A percentile compares a stretch with the other conserved stretches of the same genome.
phyloP scores from a whole-genome alignment of 2,329 filamentous ascomycete species.

The Ophiocordyceps sinensis region DNA sequence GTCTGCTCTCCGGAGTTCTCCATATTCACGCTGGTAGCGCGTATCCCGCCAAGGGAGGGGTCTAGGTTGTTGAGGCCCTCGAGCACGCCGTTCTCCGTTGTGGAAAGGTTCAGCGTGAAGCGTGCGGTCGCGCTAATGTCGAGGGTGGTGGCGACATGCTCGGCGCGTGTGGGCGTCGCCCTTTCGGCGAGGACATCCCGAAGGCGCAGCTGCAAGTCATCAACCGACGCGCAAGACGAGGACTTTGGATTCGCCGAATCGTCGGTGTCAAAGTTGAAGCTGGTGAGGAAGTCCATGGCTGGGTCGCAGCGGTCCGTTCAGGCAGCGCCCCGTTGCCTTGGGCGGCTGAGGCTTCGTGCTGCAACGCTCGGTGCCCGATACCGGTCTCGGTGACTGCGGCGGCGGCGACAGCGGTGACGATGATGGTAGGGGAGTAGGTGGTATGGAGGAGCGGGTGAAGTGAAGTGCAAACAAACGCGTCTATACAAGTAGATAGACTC shows the following conservation, averaged over 20 bases:
- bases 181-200: slow-evolving; percentile 25
- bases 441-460: no score
- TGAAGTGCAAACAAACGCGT: no score
- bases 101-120: slow-evolving; percentile 25
- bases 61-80: slow-evolving; percentile 19
- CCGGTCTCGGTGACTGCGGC: not conserved
- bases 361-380: not conserved
- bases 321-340: slow-evolving; percentile 5
- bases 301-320: slow-evolving; percentile 6
- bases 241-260: slow-evolving; percentile 9
- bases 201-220: slow-evolving; percentile 33
- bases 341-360: slow-evolving; percentile 6
- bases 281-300: slow-evolving; percentile 23
- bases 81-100: slow-evolving; percentile 19
- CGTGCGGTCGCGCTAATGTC: slow-evolving; percentile 29
- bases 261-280: slow-evolving; percentile 16
- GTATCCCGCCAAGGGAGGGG: slow-evolving; percentile 17
- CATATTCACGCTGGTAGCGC: slow-evolving; percentile 5
- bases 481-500: not conserved
- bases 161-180: slow-evolving; percentile 30
- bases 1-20: slow-evolving; percentile 8
- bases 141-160: slow-evolving; percentile 32
- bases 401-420: not conserved
- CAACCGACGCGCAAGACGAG: slow-evolving; percentile 17
- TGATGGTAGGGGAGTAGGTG: no score